Evolutionary conservation across 2,329 filamentous ascomycete genomes (phyloP).

Genomic region (Venturia nashicola): DNA sequence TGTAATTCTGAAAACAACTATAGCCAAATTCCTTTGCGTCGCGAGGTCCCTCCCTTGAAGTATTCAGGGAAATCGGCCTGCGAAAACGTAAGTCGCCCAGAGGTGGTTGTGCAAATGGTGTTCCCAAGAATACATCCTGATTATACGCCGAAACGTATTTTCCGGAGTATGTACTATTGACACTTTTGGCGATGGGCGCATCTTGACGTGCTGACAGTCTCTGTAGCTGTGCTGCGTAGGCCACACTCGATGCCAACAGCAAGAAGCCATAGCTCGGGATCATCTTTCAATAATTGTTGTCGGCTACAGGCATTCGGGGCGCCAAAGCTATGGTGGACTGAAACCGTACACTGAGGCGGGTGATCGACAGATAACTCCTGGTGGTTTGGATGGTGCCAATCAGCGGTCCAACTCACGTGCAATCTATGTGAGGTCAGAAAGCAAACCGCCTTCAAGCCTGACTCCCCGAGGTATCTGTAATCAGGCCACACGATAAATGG

Average conservation of each 20-base stretch:
- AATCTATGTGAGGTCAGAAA: not conserved
- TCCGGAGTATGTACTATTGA: conserved; percentile 30
- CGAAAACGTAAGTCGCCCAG: conserved; percentile 41
- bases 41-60: conserved; percentile 25
- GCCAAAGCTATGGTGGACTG: not conserved
- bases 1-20: not conserved
- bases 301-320: not conserved
- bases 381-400: not conserved
- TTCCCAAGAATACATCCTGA: conserved; percentile 35
- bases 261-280: not conserved
- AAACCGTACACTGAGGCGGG: not conserved
- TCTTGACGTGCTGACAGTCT: not conserved
- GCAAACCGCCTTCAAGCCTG: not conserved
- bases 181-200: not conserved
- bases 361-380: not conserved
- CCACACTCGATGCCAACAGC: not conserved
- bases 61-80: conserved; percentile 36
- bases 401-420: not conserved
- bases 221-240: not conserved
- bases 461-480: not conserved
- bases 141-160: conserved; percentile 26
- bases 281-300: not conserved
- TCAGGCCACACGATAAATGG: too few relatives aligned
- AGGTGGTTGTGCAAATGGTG: conserved; percentile 46
- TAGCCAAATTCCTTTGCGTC: not conserved